Evolutionary conservation across 2,329 filamentous ascomycete species (phyloP).

Genomic region (Aspergillus nomiae): DNA sequence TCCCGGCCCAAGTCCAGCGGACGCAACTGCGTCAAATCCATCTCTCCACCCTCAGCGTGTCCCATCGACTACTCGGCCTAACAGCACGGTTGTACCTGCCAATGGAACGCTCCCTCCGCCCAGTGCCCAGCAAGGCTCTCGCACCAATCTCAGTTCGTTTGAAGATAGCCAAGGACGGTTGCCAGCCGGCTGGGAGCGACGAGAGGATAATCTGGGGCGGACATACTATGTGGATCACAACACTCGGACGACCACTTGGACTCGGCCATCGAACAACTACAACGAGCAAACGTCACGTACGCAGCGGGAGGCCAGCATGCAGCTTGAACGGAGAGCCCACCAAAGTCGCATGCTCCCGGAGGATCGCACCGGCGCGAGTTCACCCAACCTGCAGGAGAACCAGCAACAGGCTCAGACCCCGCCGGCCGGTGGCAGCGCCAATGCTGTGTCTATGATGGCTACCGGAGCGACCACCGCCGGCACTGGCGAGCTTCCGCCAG

Average conservation of each 20-base stretch:
- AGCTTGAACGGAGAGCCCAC: constrained; percentile 88
- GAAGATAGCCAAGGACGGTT: constrained; percentile 93
- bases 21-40: constrained; percentile 33
- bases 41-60: constrained; percentile 39
- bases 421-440: constrained; percentile 50
- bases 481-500: constrained; percentile 88
- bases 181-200: constrained; percentile 91
- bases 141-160: constrained; percentile 78
- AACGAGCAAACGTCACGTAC: constrained; percentile 75
- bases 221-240: constrained; percentile 99
- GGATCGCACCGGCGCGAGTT: constrained; percentile 90
- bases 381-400: constrained; percentile 70
- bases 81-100: constrained; percentile 42
- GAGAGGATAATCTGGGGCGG: constrained; percentile 90
- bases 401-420: constrained; percentile 46
- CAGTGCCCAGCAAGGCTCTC: constrained; percentile 43
- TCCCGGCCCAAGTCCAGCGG: constrained; percentile 31
- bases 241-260: constrained; percentile 95
- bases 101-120: constrained; percentile 42
- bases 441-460: constrained; percentile 82
- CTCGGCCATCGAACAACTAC: constrained; percentile 76
- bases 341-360: constrained; percentile 95
- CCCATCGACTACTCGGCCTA: constrained; percentile 38
- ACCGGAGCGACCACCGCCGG: constrained; percentile 93
- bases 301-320: constrained; percentile 85